These are phyloP conservation scores for Syzygium malaccense DNA, from an alignment of 441 rosid species.

Conservation along the genomic window DNA sequence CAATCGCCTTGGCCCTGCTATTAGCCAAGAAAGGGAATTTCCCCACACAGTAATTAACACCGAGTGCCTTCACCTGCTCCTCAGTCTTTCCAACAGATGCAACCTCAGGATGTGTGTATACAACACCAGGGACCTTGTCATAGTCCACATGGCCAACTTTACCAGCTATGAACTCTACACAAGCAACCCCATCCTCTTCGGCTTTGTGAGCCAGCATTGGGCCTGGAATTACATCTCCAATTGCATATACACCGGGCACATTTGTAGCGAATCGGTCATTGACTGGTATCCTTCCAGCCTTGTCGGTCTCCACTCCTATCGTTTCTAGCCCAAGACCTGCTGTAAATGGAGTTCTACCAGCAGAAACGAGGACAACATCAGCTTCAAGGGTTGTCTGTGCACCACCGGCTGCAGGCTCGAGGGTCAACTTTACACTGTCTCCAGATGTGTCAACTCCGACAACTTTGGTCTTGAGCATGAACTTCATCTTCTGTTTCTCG, in stretches of 20 bases:
- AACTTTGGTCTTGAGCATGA: conserved; percentile 96
- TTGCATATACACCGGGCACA: conserved; percentile 78
- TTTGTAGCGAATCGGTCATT: conserved; percentile 74
- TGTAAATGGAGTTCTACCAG: conserved; percentile 88
- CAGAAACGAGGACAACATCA: conserved; percentile 92
- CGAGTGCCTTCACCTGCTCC: conserved; percentile 87
- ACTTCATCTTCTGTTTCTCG: conserved; percentile 97
- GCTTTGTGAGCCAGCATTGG: conserved; percentile 99
- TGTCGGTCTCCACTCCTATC: conserved; percentile 94
- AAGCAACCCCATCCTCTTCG: conserved; percentile 96
- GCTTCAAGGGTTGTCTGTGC: conserved; percentile 81
- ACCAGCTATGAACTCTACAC: conserved; percentile 94
- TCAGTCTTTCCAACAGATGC: conserved; percentile 96
- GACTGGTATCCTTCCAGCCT: conserved; percentile 71
- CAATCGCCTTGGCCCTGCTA: conserved; percentile 98
- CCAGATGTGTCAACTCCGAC: conserved; percentile 80
- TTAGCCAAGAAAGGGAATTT: conserved; percentile 98
- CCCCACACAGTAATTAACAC: conserved; percentile 72
- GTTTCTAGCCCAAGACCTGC: conserved; percentile 84
- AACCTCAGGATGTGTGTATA: conserved; percentile 96
- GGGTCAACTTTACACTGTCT: conserved; percentile 64
- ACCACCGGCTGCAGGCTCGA: conserved; percentile 91
- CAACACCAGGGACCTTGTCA: conserved; percentile 97
- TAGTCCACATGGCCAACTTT: conserved; percentile 97
- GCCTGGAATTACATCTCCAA: conserved; percentile 97